A percentile compares a stretch with the other conserved stretches of the same genome.
These are phyloP conservation scores for Taphrina deformans DNA, from an alignment of 1,139 yeast species.

Conservation along the genomic window DNA sequence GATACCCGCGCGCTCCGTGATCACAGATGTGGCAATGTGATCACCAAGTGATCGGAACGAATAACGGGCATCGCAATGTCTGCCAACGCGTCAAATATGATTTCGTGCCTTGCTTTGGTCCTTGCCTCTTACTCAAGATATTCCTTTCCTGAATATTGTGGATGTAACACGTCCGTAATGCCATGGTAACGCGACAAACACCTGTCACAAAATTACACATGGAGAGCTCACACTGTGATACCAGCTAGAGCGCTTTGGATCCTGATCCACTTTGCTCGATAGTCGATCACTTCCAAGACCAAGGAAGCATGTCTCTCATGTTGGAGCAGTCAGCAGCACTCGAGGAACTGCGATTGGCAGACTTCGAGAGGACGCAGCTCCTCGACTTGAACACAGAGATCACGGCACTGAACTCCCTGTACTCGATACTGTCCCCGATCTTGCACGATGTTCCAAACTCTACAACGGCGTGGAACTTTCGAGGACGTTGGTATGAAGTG, in stretches of 20 bases:
- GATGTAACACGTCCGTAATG: too few relatives aligned
- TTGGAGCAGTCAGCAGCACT: background rate
- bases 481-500: background rate
- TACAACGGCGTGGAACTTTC: background rate
- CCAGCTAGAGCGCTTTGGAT: background rate
- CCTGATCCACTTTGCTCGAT: background rate
- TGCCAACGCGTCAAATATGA: too few relatives aligned
- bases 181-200: too few relatives aligned
- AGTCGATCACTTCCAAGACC: background rate
- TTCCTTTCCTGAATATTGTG: too few relatives aligned
- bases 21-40: background rate
- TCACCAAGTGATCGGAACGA: background rate
- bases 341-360: constrained; percentile 15
- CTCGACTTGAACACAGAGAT: background rate
- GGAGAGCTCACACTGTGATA: too few relatives aligned
- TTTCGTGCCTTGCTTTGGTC: too few relatives aligned
- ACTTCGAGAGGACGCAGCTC: constrained; percentile 22
- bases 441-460: background rate
- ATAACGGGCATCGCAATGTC: too few relatives aligned
- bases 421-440: background rate
- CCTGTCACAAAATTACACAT: too few relatives aligned
- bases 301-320: background rate
- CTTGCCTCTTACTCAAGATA: too few relatives aligned
- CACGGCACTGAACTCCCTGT: background rate
- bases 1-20: too few relatives aligned